phyloP scores from a whole-genome alignment of 202 grass and related monocot species.

The Eragrostis tef region DNA sequence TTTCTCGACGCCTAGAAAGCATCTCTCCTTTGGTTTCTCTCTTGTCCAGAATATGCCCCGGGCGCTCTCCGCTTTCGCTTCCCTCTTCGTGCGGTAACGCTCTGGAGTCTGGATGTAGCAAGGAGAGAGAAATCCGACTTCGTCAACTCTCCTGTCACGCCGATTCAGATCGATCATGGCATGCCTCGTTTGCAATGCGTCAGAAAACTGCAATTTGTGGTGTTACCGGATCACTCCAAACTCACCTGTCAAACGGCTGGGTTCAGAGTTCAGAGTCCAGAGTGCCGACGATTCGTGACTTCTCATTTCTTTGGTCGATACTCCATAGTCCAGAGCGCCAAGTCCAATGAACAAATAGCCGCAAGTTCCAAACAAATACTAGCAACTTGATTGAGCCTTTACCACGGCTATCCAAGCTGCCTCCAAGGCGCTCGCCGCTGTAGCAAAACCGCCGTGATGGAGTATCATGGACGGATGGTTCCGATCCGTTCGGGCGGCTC shows the following conservation, averaged over 20 bases:
- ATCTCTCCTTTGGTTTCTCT: neutral
- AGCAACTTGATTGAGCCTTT: neutral
- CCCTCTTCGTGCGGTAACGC: neutral
- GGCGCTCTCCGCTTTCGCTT: neutral
- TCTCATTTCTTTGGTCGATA: too few species aligned
- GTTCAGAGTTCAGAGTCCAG: neutral
- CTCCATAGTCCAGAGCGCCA: too few species aligned
- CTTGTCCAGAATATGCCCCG: neutral
- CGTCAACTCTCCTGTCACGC: neutral
- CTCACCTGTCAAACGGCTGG: neutral
- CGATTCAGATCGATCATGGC: neutral
- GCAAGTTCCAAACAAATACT: neutral
- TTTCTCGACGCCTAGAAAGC: conserved; percentile 1
- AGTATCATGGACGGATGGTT: neutral
- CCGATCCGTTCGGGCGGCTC: neutral
- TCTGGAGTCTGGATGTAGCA: neutral
- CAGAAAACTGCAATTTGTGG: neutral
- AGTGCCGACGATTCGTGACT: neutral
- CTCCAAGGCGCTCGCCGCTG: neutral
- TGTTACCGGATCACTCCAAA: too few species aligned
- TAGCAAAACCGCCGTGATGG: neutral
- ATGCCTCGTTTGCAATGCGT: too few species aligned
- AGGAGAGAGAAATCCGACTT: neutral
- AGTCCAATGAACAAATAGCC: neutral
- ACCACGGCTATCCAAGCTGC: neutral